Evolutionary conservation across 78 protist genomes (phyloP).

Genomic region (Paratrimastix pyriformis): DNA sequence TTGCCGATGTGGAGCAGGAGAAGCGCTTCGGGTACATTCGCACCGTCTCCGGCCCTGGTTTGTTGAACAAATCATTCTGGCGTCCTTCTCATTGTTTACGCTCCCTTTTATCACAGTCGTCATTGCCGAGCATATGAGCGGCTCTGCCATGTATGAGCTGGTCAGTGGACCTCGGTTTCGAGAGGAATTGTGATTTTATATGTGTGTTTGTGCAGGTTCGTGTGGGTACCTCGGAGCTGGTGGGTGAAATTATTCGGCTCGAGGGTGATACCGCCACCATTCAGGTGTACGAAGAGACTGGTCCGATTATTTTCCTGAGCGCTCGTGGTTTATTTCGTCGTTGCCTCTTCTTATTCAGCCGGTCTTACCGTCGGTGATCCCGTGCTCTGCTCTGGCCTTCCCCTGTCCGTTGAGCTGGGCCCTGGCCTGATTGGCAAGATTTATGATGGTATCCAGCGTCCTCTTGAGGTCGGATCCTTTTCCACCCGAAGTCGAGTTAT

Average conservation of each 20-base stretch:
- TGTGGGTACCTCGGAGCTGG: conserved; percentile 84
- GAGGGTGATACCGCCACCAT: conserved; percentile 98
- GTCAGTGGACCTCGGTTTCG: conserved; percentile 37
- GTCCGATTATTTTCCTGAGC: conserved; percentile 29
- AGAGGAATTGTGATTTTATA: background rate
- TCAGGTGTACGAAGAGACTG: conserved; percentile 99
- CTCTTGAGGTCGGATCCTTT: conserved; percentile 65
- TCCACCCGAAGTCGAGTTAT: background rate
- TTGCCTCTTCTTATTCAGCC: conserved; percentile 49
- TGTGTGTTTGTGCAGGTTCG: conserved; percentile 62
- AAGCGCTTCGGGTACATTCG: background rate
- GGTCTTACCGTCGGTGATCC: conserved; percentile 99
- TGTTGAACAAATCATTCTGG: background rate
- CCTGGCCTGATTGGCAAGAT: conserved; percentile 94
- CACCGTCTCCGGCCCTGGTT: conserved; percentile 90
- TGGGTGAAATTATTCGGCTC: conserved; percentile 99
- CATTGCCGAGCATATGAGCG: conserved; percentile 92
- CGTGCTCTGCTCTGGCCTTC: conserved; percentile 90
- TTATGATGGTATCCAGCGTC: conserved; percentile 99
- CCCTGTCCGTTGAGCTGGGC: conserved; percentile 97
- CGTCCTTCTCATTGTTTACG: background rate
- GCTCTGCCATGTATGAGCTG: conserved; percentile 99
- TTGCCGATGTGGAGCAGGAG: background rate
- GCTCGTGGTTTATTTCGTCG: background rate
- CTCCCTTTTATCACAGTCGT: conserved; percentile 63